These are phyloP conservation scores for Orbilia javanica DNA, from an alignment of 2,329 filamentous ascomycete species.

Conservation along the genomic window DNA sequence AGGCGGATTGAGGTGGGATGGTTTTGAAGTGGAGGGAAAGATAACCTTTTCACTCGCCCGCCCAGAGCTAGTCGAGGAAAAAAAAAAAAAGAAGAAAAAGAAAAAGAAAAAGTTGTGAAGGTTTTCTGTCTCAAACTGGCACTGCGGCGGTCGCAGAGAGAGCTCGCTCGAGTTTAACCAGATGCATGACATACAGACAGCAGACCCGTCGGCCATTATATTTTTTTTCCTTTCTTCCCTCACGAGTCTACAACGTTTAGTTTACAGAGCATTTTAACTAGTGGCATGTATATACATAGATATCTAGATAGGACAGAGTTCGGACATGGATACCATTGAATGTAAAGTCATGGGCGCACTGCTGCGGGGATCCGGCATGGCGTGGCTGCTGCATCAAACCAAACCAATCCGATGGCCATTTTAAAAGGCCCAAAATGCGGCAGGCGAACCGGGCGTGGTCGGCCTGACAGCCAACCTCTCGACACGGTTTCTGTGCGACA, in stretches of 20 bases:
- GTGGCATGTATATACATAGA: no score
- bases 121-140: conserved; percentile 30
- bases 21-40: not conserved
- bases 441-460: conserved; percentile 14
- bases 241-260: no score
- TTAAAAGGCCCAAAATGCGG: not conserved
- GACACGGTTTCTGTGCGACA: conserved; percentile 18
- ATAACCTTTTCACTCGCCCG: no score
- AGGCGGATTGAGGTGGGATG: not conserved
- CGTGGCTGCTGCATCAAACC: not conserved
- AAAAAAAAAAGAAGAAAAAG: no score
- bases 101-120: conserved; percentile 32
- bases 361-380: conserved; percentile 7
- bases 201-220: no score
- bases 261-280: no score
- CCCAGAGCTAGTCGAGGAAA: conserved; percentile 5
- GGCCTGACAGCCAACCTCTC: conserved; percentile 11
- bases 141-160: conserved; percentile 30
- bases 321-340: not conserved
- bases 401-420: no score
- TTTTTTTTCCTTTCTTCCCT: no score
- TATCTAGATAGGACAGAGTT: not conserved
- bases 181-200: not conserved
- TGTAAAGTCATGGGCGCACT: conserved; percentile 2
- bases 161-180: conserved; percentile 40